Base-by-base conservation (phyloP, 176 grass and related monocot species). In the Coix lacrymajobi region DNA sequence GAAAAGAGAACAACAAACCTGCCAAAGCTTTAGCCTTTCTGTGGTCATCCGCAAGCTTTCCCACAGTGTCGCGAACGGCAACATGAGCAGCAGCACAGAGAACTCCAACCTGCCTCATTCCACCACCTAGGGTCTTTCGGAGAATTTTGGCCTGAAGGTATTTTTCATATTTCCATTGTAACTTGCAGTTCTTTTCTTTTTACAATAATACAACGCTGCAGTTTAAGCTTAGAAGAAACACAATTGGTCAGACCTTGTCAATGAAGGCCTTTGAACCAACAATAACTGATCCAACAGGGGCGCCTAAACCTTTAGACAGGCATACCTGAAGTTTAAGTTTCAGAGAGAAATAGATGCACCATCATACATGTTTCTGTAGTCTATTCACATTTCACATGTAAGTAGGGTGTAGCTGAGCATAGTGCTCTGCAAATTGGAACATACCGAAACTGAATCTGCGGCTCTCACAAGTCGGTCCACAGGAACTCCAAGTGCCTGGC, bases 371-470 rank as follows among this genome's bases (percentile, higher is more conserved):
- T 52, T 49, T 40, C 7, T 65, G 15, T 31, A 38, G 54, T 16
- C 16, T 40, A 82, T 82, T n/a, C 36, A 73, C 32, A 17, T 20
- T 82, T n/a, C 36, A 73, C 32, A 17, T 20, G 6, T 13, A 17
- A 9, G 36, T 9, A 57, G 6, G 20, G 37, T 17, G 45, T 49
- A 73, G 17, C 22, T 17, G 19, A 64, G 1, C 19, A 72, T 17
- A 65, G 3, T 19, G 34, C 0, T 11, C 8, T 28, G 49, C 2
- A 69, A 90, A 60, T 49, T 62, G n/a, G 76, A 17, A 67, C 79
- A n/a, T 98, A 95, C 92, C 69, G 91, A 93, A 74, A 95, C 92
- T 73, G 96, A 98, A 79, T 98, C 96, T 51, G 96, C 92, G 62
- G 85, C 91, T 83, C 80, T 86, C 38, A 95, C 91, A 63, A 95